These are phyloP conservation scores for Amaranthus hypochondriacus DNA, from an alignment of 148 eudicot genomes.

Conservation along the genomic window DNA sequence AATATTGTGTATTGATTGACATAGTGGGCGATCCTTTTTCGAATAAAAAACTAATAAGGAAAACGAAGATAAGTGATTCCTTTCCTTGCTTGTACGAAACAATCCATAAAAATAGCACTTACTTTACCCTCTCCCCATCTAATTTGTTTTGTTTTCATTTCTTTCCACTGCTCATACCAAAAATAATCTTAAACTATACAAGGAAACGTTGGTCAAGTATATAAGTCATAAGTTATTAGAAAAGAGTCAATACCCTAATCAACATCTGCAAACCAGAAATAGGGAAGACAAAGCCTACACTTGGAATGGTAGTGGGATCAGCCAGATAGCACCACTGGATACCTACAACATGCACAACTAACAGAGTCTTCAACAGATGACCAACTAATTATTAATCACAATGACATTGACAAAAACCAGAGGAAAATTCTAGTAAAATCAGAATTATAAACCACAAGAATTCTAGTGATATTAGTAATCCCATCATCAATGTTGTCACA, in stretches of 20 bases:
- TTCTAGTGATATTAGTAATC: neutral
- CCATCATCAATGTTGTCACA: neutral
- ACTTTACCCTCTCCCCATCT: too few relatives aligned
- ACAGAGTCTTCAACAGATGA: neutral
- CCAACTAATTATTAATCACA: neutral
- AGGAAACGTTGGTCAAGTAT: neutral
- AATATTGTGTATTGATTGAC: too few relatives aligned
- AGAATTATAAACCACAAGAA: neutral
- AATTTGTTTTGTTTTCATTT: too few relatives aligned
- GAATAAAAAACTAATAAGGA: too few relatives aligned
- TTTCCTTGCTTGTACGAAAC: too few relatives aligned
- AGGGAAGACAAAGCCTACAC: neutral
- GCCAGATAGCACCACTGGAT: too few relatives aligned
- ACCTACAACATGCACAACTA: neutral
- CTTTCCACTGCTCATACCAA: too few relatives aligned
- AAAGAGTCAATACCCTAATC: neutral
- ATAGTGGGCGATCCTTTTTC: too few relatives aligned
- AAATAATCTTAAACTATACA: neutral
- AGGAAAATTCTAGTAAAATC: neutral
- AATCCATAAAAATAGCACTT: too few relatives aligned
- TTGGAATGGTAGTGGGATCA: neutral
- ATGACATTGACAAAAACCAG: neutral
- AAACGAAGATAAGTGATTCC: too few relatives aligned
- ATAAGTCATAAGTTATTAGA: neutral
- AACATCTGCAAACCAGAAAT: neutral